phyloP scores from a whole-genome alignment of 768 basidiomycete species.

The Tylopilus plumbeoviolaceoides region DNA sequence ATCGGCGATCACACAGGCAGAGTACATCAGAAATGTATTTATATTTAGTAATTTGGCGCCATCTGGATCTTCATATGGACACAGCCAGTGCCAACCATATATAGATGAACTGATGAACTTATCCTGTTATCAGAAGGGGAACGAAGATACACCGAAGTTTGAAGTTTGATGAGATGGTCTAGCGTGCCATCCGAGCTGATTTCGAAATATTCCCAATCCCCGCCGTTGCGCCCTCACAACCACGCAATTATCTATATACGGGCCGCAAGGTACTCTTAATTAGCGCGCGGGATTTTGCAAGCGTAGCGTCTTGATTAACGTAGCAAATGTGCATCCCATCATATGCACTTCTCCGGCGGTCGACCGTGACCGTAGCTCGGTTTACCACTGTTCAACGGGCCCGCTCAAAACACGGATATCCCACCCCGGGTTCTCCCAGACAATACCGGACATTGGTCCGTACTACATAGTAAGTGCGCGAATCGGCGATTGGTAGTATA shows the following conservation, averaged over 20 bases:
- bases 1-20: not conserved
- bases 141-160: not conserved
- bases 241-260: no score
- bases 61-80: not conserved
- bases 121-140: not conserved
- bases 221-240: no score
- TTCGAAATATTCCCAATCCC: no score
- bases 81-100: not conserved
- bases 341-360: not conserved
- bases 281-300: not conserved
- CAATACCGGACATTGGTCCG: no score
- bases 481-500: no score
- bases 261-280: no score
- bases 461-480: no score
- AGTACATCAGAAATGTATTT: not conserved
- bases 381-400: no score
- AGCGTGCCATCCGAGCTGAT: not conserved
- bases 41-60: not conserved
- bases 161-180: not conserved
- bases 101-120: not conserved
- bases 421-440: no score
- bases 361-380: no score
- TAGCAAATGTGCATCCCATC: not conserved
- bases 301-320: not conserved
- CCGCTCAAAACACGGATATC: not conserved